Conservation (phyloP, 345 rosid genomes). For the Eucalyptus cladocalyx region DNA sequence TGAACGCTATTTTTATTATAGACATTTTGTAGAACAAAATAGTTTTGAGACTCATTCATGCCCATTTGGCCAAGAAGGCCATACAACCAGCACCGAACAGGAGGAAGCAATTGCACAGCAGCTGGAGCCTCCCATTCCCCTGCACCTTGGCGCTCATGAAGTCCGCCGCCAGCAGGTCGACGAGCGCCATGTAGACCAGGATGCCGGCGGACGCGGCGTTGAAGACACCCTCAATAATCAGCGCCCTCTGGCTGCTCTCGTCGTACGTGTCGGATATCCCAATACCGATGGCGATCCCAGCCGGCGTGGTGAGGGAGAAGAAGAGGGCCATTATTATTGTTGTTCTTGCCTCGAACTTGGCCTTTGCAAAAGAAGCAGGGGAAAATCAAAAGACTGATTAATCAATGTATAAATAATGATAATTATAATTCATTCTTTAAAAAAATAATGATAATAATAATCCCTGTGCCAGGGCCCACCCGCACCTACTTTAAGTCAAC, state of each 20-base stretch:
- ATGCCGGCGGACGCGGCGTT: slow-evolving; percentile 59
- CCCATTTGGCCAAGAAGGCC: slow-evolving; percentile 2
- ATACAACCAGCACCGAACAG: neutral
- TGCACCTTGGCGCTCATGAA: slow-evolving; percentile 3
- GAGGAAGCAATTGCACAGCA: neutral
- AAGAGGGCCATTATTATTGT: slow-evolving; percentile 34
- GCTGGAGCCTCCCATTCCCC: neutral
- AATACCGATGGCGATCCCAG: slow-evolving; percentile 49
- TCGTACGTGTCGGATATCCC: slow-evolving; percentile 26
- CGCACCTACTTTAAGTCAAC: neutral
- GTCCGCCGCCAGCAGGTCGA: neutral
- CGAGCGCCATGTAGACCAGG: slow-evolving; percentile 28
- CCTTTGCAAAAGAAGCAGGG: neutral
- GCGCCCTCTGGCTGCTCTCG: slow-evolving; percentile 37
- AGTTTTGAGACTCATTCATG: neutral
- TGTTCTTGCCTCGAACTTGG: neutral
- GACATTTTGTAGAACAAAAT: neutral
- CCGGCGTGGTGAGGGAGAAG: slow-evolving; percentile 51
- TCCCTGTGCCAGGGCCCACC: neutral
- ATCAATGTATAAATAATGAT: neutral
- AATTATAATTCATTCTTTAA: neutral
- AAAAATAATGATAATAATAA: neutral
- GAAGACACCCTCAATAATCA: slow-evolving; percentile 46
- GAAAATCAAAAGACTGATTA: neutral
- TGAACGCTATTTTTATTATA: neutral